Conservation (phyloP, 1,284 basidiomycete species). For the Bjerkandera adusta region DNA sequence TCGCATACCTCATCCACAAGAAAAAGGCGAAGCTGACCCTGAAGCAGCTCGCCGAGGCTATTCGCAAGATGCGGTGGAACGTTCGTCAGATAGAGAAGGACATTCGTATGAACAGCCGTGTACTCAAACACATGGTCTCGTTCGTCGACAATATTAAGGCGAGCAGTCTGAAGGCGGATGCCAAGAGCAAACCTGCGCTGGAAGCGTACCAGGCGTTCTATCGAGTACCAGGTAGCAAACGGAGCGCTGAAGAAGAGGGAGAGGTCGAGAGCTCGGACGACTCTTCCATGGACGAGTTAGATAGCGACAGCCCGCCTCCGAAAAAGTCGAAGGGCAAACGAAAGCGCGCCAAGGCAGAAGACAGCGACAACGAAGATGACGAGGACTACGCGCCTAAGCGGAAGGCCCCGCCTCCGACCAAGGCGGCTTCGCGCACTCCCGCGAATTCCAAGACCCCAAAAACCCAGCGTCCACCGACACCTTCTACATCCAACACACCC, state of each 20-base stretch:
- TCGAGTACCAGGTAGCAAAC: background rate
- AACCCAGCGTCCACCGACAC: background rate
- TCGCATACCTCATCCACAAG: slow-evolving; percentile 47
- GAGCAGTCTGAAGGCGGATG: slow-evolving; percentile 17
- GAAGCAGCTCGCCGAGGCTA: slow-evolving; percentile 40
- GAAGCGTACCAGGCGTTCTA: slow-evolving; percentile 4
- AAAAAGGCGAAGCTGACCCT: slow-evolving; percentile 36
- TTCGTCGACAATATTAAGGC: slow-evolving; percentile 24
- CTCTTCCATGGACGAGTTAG: background rate
- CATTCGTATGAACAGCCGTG: slow-evolving; percentile 24
- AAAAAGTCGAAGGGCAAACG: slow-evolving; percentile 6
- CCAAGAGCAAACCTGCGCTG: slow-evolving; percentile 4
- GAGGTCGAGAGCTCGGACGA: slow-evolving; percentile 2
- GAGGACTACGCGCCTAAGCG: slow-evolving; percentile 5
- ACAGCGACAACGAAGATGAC: slow-evolving; percentile 4
- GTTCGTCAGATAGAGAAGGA: slow-evolving; percentile 37
- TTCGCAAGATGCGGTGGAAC: slow-evolving; percentile 47
- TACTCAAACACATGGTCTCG: slow-evolving; percentile 20
- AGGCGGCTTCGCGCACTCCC: background rate
- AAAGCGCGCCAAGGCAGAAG: slow-evolving; percentile 9
- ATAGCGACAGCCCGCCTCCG: slow-evolving; percentile 1
- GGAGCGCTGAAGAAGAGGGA: background rate
- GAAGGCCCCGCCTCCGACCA: background rate
- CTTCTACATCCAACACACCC: background rate
- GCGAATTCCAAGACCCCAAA: background rate